Evolutionary conservation across 352 stramenopile genomes (phyloP).

Genomic region (Globisporangium carolinianum): DNA sequence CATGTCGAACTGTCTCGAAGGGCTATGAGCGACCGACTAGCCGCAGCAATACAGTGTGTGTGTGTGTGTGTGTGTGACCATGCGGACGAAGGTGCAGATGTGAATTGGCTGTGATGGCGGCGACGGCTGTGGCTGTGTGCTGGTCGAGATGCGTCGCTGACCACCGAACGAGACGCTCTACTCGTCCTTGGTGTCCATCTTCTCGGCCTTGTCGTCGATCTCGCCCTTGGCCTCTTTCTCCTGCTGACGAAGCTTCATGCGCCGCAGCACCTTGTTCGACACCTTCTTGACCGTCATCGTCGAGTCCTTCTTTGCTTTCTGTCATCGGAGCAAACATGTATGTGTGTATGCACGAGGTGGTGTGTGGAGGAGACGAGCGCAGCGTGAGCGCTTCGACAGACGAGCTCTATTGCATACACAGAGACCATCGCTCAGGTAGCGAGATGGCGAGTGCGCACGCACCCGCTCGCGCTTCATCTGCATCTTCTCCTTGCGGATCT

Average conservation of each 20-base stretch:
- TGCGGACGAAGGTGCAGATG: background rate
- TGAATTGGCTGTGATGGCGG: background rate
- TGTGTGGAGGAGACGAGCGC: no score
- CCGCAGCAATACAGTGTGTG: no score
- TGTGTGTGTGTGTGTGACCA: no score
- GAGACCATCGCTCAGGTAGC: no score
- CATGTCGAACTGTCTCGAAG: constrained; percentile 61
- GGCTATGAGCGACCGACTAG: constrained; percentile 22
- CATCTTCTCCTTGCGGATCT: constrained; percentile 64
- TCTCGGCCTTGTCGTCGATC: constrained; percentile 22
- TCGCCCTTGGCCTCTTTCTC: constrained; percentile 53
- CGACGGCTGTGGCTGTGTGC: no score
- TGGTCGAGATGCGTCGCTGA: no score
- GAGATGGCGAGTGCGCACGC: background rate
- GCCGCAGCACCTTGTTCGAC: constrained; percentile 59
- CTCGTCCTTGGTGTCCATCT: constrained; percentile 50
- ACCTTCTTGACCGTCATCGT: constrained; percentile 59
- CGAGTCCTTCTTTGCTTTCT: constrained; percentile 59
- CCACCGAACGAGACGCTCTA: no score
- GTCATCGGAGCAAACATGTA: background rate
- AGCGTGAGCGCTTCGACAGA: no score
- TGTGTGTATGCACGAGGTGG: background rate
- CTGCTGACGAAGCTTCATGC: constrained; percentile 50
- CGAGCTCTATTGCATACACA: no score
- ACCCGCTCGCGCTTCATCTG: constrained; percentile 67